Conservation (phyloP, 1,284 basidiomycete species). For the Ceratobasidium sp. region DNA sequence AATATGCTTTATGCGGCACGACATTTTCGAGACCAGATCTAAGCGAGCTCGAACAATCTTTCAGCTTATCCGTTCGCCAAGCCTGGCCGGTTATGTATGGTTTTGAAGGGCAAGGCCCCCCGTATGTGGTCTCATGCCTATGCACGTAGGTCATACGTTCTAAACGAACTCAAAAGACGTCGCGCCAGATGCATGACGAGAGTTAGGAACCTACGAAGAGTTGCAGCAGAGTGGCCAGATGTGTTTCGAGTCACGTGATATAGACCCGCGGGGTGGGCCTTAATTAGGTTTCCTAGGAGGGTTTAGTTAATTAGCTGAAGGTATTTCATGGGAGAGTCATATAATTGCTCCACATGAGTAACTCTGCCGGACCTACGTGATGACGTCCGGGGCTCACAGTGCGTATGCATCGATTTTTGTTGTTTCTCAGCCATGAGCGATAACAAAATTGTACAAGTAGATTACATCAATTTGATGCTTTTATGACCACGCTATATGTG, state of each 20-base stretch:
- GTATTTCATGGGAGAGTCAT: slow-evolving; percentile 20
- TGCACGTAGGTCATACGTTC: too few species aligned
- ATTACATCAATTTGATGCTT: too few species aligned
- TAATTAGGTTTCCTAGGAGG: not conserved
- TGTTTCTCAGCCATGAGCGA: too few species aligned
- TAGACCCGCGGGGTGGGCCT: not conserved
- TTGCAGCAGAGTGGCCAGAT: too few species aligned
- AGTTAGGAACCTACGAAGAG: slow-evolving; percentile 28
- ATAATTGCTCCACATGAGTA: slow-evolving; percentile 18
- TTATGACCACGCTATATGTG: not conserved
- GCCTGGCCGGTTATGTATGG: too few species aligned
- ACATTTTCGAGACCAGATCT: too few species aligned
- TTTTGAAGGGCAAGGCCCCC: too few species aligned
- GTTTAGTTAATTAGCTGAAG: not conserved
- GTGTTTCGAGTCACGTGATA: not conserved
- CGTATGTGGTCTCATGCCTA: too few species aligned
- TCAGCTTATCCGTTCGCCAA: too few species aligned
- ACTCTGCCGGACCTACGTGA: not conserved
- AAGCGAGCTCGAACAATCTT: too few species aligned
- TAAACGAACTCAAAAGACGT: too few species aligned
- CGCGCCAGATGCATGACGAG: slow-evolving; percentile 40
- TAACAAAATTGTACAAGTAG: not conserved
- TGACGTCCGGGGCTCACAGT: not conserved
- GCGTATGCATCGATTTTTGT: not conserved
- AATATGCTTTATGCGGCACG: too few species aligned